Conservation (phyloP, 2,329 filamentous ascomycete genomes). For the Blastomyces percursus region DNA sequence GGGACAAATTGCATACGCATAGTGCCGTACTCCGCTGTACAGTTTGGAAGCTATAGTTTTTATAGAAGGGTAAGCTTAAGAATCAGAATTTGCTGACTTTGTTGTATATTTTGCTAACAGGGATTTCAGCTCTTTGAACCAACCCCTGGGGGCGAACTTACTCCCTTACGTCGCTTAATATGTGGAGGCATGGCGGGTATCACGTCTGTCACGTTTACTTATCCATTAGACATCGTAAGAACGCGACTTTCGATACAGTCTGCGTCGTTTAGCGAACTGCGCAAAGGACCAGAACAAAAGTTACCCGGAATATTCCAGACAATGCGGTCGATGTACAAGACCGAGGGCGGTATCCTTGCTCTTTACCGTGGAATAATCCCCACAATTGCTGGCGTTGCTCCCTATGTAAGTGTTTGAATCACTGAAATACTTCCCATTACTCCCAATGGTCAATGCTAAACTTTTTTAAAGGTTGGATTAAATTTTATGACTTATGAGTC, state of each 20-base stretch:
- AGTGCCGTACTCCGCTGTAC: constrained; percentile 93
- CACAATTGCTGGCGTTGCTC: constrained; percentile 88
- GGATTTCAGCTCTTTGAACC: constrained; percentile 35
- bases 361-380: constrained; percentile 93
- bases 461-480: constrained; percentile 58
- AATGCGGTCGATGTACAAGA: constrained; percentile 73
- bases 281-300: constrained; percentile 43
- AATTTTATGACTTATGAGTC: constrained; percentile 99
- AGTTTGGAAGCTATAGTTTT: constrained; percentile 96
- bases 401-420: constrained; percentile 54
- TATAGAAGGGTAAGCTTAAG: constrained; percentile 67
- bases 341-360: constrained; percentile 71
- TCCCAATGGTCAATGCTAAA: constrained; percentile 14
- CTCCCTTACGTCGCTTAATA: constrained; percentile 62
- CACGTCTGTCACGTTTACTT: constrained; percentile 89
- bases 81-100: neutral
- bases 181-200: constrained; percentile 89
- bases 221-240: constrained; percentile 93
- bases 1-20: constrained; percentile 98
- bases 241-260: constrained; percentile 93
- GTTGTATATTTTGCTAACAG: neutral
- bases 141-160: constrained; percentile 61
- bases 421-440: constrained; percentile 6
- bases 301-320: constrained; percentile 90
- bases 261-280: constrained; percentile 78